These are phyloP conservation scores for Cytospora piceicola DNA, from an alignment of 2,329 filamentous ascomycete species.

Conservation along the genomic window DNA sequence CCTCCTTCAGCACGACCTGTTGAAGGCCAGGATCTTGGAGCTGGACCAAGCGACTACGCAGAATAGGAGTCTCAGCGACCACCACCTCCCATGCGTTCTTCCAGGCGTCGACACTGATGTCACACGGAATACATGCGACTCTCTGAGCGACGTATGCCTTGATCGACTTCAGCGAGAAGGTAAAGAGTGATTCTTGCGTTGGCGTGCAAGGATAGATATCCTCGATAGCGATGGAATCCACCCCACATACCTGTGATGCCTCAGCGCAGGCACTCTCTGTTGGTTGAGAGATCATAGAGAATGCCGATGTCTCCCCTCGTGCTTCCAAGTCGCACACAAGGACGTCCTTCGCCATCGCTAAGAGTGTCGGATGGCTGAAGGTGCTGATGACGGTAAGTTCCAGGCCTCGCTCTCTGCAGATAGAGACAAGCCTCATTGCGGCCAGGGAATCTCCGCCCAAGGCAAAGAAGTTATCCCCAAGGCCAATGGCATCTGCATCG, in stretches of 20 bases:
- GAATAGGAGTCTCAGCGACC: slow-evolving; percentile 37
- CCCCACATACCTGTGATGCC: slow-evolving; percentile 33
- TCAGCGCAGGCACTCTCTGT: slow-evolving; percentile 33
- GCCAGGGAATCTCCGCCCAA: slow-evolving; percentile 51
- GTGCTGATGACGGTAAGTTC: slow-evolving; percentile 45
- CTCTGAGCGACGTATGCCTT: slow-evolving; percentile 43
- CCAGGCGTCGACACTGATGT: slow-evolving; percentile 33
- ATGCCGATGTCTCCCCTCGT: slow-evolving; percentile 35
- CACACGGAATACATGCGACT: slow-evolving; percentile 32
- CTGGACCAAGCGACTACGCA: slow-evolving; percentile 42
- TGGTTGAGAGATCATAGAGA: slow-evolving; percentile 34
- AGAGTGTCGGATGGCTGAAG: slow-evolving; percentile 47
- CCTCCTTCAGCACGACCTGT: slow-evolving; percentile 43
- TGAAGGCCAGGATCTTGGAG: slow-evolving; percentile 41
- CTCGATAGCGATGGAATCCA: slow-evolving; percentile 35
- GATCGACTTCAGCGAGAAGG: slow-evolving; percentile 39
- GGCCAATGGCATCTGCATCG: slow-evolving; percentile 41
- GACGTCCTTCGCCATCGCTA: slow-evolving; percentile 48
- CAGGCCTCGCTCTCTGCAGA: slow-evolving; percentile 40
- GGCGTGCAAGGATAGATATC: slow-evolving; percentile 46
- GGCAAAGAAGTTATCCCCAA: slow-evolving; percentile 47
- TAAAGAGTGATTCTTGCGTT: slow-evolving; percentile 44
- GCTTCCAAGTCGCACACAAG: slow-evolving; percentile 36
- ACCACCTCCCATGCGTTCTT: slow-evolving; percentile 39
- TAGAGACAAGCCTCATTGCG: slow-evolving; percentile 49